Evolutionary conservation across 805 yeast genomes (phyloP), one percentile per base, ranked within the genome.

Genomic region (Yamadazyma scolyti): DNA sequence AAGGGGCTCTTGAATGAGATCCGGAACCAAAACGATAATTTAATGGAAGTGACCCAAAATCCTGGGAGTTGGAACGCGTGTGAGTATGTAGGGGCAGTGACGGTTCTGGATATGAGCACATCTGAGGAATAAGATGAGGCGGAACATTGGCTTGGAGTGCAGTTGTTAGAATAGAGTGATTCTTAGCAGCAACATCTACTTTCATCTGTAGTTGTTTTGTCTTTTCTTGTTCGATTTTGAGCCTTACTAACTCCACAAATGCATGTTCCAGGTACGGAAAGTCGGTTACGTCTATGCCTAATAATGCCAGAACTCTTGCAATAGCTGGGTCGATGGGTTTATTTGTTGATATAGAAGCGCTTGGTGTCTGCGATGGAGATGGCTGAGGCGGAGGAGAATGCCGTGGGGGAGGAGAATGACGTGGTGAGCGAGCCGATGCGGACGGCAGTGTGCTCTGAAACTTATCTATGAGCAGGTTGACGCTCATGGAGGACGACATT

Each of bases 131-230:
- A 39, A 79, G 51, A 28, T 70, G 55, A 1, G 78, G 63, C 0
- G 95, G 93, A 2, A 88, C 61, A 11, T 79, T 79, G 9, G 79
- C 71, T 15, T 60, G 61, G 4, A 73, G 47, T 0, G 94, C 89
- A 9, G 65, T 59, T 36, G 75, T 75, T 30, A 89, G 47, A 12
- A 88, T 63, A 31, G 80, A 79, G 19, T 82, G 56, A 14, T 82
- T 71, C 34, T 73, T 70, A 24, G 71, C 70, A 16, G 81, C 65
- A 23, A 71, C 59, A 49, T 88, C 95, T 13, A 80, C 60, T 32
- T 70, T 72, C 51, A 82, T 81, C 44, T 67, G 79, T 43, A 82
- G 93, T 52, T 88, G 96, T 42, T 81, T 82, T 2, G 96, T 82
- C 25, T 72, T 68, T 52, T 89, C 96, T 48, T 82, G 90, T 50